Conservation (phyloP, 2,329 filamentous ascomycete species). For the Diaporthe ampelina region DNA sequence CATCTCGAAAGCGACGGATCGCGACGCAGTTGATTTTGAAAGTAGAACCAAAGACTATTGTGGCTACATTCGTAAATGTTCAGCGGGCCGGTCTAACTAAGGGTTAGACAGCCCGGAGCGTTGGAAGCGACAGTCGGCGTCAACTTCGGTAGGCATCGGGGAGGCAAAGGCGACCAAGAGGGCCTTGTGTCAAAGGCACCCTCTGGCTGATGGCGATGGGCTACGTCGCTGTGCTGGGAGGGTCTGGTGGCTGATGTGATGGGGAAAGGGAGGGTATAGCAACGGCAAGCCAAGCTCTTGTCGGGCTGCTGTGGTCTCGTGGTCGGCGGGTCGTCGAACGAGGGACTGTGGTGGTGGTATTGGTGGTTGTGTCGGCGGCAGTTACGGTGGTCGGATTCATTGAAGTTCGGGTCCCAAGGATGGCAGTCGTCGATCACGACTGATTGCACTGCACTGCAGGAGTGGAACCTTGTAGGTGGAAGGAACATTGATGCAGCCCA, state of each 20-base stretch:
- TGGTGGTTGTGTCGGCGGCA: not conserved
- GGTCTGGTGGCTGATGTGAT: not conserved
- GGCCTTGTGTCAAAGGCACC: conserved; percentile 43
- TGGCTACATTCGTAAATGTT: conserved; percentile 61
- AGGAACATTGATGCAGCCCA: conserved; percentile 17
- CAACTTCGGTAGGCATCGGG: conserved; percentile 61
- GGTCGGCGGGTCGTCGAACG: not conserved
- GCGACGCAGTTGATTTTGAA: conserved; percentile 49
- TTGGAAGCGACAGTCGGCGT: conserved; percentile 57
- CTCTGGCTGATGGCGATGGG: conserved; percentile 36
- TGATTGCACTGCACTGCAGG: conserved; percentile 19
- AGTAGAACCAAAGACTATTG: conserved; percentile 46
- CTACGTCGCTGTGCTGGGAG: conserved; percentile 20
- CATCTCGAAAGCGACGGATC: conserved; percentile 63
- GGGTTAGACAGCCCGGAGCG: conserved; percentile 58
- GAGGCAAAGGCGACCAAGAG: conserved; percentile 45
- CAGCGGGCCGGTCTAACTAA: conserved; percentile 54
- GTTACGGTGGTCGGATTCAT: conserved; percentile 1
- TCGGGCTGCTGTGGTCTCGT: conserved; percentile 13
- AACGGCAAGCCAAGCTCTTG: conserved; percentile 10
- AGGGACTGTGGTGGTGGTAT: not conserved
- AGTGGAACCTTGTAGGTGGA: conserved; percentile 27
- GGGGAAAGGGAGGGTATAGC: not conserved
- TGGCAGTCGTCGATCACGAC: conserved; percentile 26
- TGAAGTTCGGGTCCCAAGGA: conserved; percentile 15